Base-by-base conservation (phyloP, 2,329 filamentous ascomycete species). In the Escovopsis sp. region DNA sequence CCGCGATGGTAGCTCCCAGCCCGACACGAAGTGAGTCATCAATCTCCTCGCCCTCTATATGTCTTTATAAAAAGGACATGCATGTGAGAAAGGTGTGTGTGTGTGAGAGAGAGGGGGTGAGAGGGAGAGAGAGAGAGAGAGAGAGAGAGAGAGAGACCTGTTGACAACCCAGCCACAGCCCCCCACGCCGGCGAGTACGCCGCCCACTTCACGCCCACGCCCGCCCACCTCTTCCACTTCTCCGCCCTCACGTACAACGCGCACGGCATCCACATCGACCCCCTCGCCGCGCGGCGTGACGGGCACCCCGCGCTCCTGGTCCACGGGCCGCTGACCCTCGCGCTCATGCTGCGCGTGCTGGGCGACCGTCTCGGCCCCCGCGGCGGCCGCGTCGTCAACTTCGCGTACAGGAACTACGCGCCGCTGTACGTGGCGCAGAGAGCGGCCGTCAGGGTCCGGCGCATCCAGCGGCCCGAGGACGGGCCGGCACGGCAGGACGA, bases 221-320 rank as follows among this genome's bases (percentile, higher is more conserved):
- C 74, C 3, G 67, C 73, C 4, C 73, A 95, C 4, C 76, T 98
- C 42, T 94, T 94, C 64, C 78, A 88, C 45, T 96, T 89, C 67
- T 91, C 83, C 18, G 87, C 87, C 0, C 73, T 98, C 32, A 89
- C 84, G 3, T 88, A 86, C 67, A 98, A 98, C 60, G 85, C 86
- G 1, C 91, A 98, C 61, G 70, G 73, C 12, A 95, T 98, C 51
- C 91, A 98, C 62, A 70, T 94, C 19, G 84, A 95, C 59, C 72
- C 70, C 1, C 56, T 70, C 36, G 93, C 85, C 61, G 79, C 78
- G 41, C 71, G 72, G 34, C 65, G 73, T 11, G 91, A 96, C 59
- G 83, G 83, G 10, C 80, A 93, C 57, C 70, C 70, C 5, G 74
- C 79, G 46, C 67, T 86, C 26, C 70, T 96, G 12, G 84, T 96